phyloP scores from a whole-genome alignment of 768 basidiomycete genomes.

The Psilocybe cubensis region DNA sequence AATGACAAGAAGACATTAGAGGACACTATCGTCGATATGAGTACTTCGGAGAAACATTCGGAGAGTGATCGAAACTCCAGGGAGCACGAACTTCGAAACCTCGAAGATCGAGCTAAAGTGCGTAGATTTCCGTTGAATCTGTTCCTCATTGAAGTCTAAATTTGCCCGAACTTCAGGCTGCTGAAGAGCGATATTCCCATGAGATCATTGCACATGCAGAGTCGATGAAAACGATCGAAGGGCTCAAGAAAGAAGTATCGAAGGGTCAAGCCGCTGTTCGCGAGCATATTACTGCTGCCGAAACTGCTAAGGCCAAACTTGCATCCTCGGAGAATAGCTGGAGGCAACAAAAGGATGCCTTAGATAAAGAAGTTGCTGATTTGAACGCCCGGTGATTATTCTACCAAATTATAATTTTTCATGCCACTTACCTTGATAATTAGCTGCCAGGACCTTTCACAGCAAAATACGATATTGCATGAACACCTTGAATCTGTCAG shows the following conservation, averaged over 20 bases:
- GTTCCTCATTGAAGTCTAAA: neutral
- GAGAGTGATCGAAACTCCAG: slow-evolving; percentile 66
- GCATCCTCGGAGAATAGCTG: slow-evolving; percentile 76
- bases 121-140: slow-evolving; percentile 9
- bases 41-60: slow-evolving; percentile 68
- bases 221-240: slow-evolving; percentile 72
- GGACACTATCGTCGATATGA: slow-evolving; percentile 81
- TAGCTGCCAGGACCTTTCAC: slow-evolving; percentile 58
- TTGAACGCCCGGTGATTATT: slow-evolving; percentile 64
- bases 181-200: slow-evolving; percentile 79
- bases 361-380: slow-evolving; percentile 80
- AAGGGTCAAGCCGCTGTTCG: slow-evolving; percentile 54
- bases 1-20: slow-evolving; percentile 84
- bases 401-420: neutral
- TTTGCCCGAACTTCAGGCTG: slow-evolving; percentile 44
- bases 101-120: slow-evolving; percentile 75
- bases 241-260: slow-evolving; percentile 64
- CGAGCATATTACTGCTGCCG: slow-evolving; percentile 62
- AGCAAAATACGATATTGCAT: slow-evolving; percentile 79
- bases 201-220: slow-evolving; percentile 89
- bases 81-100: slow-evolving; percentile 65
- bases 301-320: slow-evolving; percentile 79
- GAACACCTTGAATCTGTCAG: slow-evolving; percentile 86
- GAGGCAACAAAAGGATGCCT: slow-evolving; percentile 74
- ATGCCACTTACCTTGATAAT: neutral